Percentiles rank a stretch among this genome's conserved stretches.
Conservation (phyloP, 225 moss, liverwort and hornwort species). For the Polytrichum commune region DNA sequence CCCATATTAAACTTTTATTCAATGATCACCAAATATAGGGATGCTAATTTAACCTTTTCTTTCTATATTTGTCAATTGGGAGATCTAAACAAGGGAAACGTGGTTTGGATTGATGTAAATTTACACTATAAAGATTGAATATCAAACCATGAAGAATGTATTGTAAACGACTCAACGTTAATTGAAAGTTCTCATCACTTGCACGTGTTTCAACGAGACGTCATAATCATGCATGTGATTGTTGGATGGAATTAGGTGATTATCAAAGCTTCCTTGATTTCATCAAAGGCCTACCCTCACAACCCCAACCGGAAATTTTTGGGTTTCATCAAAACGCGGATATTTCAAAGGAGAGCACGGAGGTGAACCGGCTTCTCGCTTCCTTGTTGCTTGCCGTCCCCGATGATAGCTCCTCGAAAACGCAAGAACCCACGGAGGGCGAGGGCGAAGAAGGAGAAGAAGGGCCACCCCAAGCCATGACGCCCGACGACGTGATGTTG, state of each 20-base stretch:
- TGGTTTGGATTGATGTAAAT: no score
- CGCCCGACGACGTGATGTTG: conserved; percentile 59
- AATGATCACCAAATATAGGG: no score
- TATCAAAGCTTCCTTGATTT: conserved; percentile 67
- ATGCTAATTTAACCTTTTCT: no score
- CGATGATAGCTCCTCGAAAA: conserved; percentile 37
- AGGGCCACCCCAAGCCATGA: conserved; percentile 20
- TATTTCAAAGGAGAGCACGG: conserved; percentile 67
- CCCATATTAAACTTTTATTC: no score
- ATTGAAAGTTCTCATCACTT: no score
- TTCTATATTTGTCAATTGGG: no score
- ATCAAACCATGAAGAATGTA: no score
- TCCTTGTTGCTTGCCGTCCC: conserved; percentile 57
- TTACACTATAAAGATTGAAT: no score
- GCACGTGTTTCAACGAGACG: no score
- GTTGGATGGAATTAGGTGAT: conserved; percentile 32
- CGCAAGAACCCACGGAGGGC: background rate
- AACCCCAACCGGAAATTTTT: conserved; percentile 76
- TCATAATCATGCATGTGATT: background rate
- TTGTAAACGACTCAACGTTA: no score
- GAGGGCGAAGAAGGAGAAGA: conserved; percentile 22
- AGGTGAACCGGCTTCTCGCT: conserved; percentile 53
- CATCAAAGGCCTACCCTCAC: conserved; percentile 68
- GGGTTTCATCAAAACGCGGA: conserved; percentile 85
- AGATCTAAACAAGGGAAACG: no score